These are phyloP conservation scores for Yamadazyma triangularis DNA, from an alignment of 1,139 yeast genomes.

Conservation along the genomic window DNA sequence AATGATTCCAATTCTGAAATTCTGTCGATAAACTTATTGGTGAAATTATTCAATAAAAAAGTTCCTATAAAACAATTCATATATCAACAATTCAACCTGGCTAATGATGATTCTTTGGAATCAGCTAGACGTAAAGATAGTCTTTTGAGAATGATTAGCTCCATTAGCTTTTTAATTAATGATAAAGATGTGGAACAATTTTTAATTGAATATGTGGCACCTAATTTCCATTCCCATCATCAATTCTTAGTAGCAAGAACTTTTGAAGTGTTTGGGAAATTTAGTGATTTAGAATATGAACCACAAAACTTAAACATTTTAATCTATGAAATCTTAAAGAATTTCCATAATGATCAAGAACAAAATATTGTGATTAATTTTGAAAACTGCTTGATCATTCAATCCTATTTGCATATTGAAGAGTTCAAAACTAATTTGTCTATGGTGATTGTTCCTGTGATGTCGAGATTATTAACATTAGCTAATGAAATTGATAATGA, in stretches of 20 bases:
- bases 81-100: conserved; percentile 46
- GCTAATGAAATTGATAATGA: conserved; percentile 86
- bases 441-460: conserved; percentile 68
- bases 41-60: conserved; percentile 65
- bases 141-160: conserved; percentile 70
- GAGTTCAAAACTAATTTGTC: conserved; percentile 67
- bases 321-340: conserved; percentile 60
- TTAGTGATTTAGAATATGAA: conserved; percentile 61
- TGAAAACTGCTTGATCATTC: conserved; percentile 82
- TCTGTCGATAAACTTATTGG: conserved; percentile 60
- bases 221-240: conserved; percentile 60
- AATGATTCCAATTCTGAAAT: conserved; percentile 54
- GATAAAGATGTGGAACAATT: conserved; percentile 62
- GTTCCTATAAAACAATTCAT: conserved; percentile 63
- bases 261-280: conserved; percentile 69
- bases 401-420: conserved; percentile 64
- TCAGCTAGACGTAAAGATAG: conserved; percentile 77
- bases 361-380: conserved; percentile 70
- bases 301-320: conserved; percentile 46
- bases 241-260: conserved; percentile 84
- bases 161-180: conserved; percentile 54
- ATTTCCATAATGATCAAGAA: conserved; percentile 43
- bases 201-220: conserved; percentile 59
- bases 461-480: conserved; percentile 72
- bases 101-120: conserved; percentile 45